Base-by-base conservation (phyloP, 2,329 filamentous ascomycete genomes). In the Botrytis pseudocinerea region DNA sequence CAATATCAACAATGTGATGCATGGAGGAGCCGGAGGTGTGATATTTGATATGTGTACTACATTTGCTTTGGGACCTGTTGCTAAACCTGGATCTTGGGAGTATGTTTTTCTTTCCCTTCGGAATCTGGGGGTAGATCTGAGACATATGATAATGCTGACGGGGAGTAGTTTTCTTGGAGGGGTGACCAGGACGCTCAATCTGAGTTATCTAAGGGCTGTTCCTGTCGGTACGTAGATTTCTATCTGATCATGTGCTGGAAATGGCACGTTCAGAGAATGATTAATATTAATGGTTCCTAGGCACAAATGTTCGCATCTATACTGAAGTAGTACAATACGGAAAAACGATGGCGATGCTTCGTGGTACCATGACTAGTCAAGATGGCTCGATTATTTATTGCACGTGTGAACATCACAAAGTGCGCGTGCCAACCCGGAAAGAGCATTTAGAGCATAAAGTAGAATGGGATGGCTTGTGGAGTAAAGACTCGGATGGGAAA, bases 21-120 rank as follows among this genome's bases (percentile, higher is more conserved):
- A 89, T 77, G 87, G 87, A 32, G 87, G 86, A 10, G 86, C 85
- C 3, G 85, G 86, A 2, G 84, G 85, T 0, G 80, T 87, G 8
- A 85, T 88, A 61, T 87, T 87, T 74, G 88, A 90, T 77, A 85
- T 89, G 80, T 83, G 84, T 71, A 87, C 85, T 7, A 87, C 85
- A 0, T 82, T 82, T 20, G 85, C 85, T 1, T 79, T 88, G 28
- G 85, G 85, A 59, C 85, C 86, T 1, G 69, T 87, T 20, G 82
- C 85, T 8, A 82, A 80, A 51, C 83, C 84, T 0, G 85, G 84
- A 4, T 87, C 83, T 76, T 88, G 85, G 85, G 83, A 86, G 81
- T 84, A 76, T 62, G 80, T 78, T 54, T 38, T 70, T 40, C 63
- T 70, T 66, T 66, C 40, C 48, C n/a, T 40, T 3, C 28, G 9